A percentile compares a stretch with the other conserved stretches of the same genome.
Evolutionary conservation across 768 basidiomycete genomes (phyloP).

Genomic region (Agaricus blazei): DNA sequence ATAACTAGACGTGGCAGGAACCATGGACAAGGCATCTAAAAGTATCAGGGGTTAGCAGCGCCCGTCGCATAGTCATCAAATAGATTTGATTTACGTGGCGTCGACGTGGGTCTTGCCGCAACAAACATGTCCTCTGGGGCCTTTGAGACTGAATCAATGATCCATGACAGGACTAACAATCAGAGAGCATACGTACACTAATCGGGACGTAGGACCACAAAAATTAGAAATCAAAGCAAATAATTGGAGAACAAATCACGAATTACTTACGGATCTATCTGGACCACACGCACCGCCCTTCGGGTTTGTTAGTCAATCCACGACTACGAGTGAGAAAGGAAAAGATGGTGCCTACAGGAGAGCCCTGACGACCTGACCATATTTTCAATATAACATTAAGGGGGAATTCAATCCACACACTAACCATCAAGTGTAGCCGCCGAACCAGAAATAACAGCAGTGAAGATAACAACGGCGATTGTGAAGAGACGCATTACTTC

Average conservation of each 20-base stretch:
- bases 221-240: not conserved
- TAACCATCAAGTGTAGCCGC: not conserved
- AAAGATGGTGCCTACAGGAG: not conserved
- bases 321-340: not conserved
- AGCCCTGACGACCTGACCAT: not conserved
- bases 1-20: slow-evolving; percentile 5
- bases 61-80: not conserved
- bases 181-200: not conserved
- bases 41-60: not conserved
- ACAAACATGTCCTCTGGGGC: not conserved
- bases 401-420: not conserved
- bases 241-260: not conserved
- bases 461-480: not conserved
- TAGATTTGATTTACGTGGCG: not conserved
- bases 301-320: not conserved
- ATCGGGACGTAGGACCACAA: not conserved
- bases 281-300: not conserved
- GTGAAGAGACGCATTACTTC: not conserved
- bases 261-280: not conserved
- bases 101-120: slow-evolving; percentile 2
- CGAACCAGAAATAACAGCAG: not conserved
- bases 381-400: not conserved
- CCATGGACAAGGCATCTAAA: slow-evolving; percentile 4
- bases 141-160: not conserved
- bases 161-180: not conserved